These are phyloP conservation scores for Dioszegia aurantiaca DNA, from an alignment of 768 basidiomycete genomes.

Conservation along the genomic window DNA sequence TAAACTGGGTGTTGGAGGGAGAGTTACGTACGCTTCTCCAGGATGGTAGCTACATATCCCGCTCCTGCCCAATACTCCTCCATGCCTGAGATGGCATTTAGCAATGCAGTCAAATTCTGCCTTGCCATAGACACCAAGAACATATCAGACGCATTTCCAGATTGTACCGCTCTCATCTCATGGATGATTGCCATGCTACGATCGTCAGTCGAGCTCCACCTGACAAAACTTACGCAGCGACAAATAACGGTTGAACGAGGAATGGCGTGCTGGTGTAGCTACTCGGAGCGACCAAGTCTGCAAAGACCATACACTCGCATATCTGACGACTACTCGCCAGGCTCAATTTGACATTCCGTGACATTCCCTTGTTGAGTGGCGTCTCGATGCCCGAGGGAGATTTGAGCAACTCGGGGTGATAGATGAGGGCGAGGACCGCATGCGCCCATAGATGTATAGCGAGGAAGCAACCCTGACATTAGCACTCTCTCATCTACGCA, in stretches of 20 bases:
- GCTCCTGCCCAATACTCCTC: constrained; percentile 45
- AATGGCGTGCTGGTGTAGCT: constrained; percentile 34
- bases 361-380: constrained; percentile 44
- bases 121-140: constrained; percentile 38
- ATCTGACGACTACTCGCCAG: constrained; percentile 43
- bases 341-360: constrained; percentile 39
- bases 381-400: constrained; percentile 47
- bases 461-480: constrained; percentile 31
- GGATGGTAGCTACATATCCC: constrained; percentile 27
- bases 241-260: constrained; percentile 42
- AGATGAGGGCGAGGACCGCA: constrained; percentile 45
- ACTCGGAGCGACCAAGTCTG: constrained; percentile 35
- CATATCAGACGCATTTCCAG: constrained; percentile 31
- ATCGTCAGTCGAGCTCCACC: neutral
- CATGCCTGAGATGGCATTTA: constrained; percentile 34
- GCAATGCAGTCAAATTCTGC: constrained; percentile 39
- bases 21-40: constrained; percentile 36
- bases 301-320: constrained; percentile 50
- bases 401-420: constrained; percentile 49
- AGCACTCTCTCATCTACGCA: neutral
- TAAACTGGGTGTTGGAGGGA: neutral
- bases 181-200: constrained; percentile 44
- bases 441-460: constrained; percentile 42
- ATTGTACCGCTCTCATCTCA: constrained; percentile 31
- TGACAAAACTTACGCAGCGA: constrained; percentile 33